Evolutionary conservation across 2,329 filamentous ascomycete species (phyloP), one percentile per base, ranked within the genome.

Genomic region (Penicillium sp.): DNA sequence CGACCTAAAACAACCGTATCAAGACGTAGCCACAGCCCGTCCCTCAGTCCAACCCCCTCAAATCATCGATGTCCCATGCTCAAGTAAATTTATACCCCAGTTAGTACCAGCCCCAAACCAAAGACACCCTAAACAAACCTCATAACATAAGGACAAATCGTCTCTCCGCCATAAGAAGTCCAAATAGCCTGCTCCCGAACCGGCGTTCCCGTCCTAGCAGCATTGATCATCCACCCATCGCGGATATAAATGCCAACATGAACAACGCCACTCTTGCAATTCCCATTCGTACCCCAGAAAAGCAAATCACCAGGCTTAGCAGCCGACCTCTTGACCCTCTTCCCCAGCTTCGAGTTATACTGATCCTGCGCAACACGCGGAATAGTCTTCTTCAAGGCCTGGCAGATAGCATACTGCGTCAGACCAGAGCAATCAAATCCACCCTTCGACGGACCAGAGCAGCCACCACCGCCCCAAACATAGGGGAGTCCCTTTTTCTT

Each of bases 391-490:
- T 56, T 38, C 42, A 60, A 30, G 11, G 60, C 53, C 39, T 59
- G 22, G 44, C 59, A 64, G 29, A 62, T 30, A 14, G 61, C 52
- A 46, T 58, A 63, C 50, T 64, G 61, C 11, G 61, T 63, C 33
- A 63, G 47, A 22, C 60, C 61, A 6, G 60, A 63, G 49, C 61
- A 63, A 34, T 64, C 61, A 40, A 64, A 64, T 0, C 61, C 61
- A 2, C 60, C 60, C 0, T 41, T 37, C 1, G 59, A 55, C 19
- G 57, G 57, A 22, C 61, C 61, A 12, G 49, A 40, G 40, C 59
- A 63, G 9, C 58, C 58, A 29, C 60, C 61, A 1, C 61, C 61
- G 16, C 61, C 61, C 54, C 53, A 62, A 37, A 62, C 60, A 43
- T 64, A 64, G 10, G 59, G 57, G 8, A 63, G 54, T 7, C 56